Conservation (phyloP, 139 green algal species). For the Chlamydomonas asymmetrica region DNA sequence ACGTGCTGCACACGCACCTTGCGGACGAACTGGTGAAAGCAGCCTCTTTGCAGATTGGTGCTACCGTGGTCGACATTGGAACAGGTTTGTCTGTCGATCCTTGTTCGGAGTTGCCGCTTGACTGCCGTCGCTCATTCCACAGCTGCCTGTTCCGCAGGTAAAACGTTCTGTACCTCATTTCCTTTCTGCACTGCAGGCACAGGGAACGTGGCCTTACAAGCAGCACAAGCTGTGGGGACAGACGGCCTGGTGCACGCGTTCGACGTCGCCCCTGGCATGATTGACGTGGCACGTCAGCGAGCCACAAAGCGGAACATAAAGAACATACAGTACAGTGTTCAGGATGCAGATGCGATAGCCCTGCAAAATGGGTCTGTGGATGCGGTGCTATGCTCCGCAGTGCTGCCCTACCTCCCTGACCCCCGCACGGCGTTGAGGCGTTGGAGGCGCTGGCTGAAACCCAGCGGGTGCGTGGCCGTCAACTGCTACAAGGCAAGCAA, state of each 20-base stretch:
- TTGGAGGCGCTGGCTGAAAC: constrained; percentile 8
- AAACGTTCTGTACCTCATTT: too few relatives aligned
- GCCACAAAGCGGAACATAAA: neutral
- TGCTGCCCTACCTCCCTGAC: constrained; percentile 9
- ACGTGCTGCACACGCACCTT: too few relatives aligned
- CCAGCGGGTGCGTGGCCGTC: neutral
- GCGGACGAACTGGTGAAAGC: too few relatives aligned
- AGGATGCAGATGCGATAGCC: neutral
- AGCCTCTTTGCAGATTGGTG: too few relatives aligned
- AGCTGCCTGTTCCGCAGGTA: too few relatives aligned
- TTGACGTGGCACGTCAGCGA: neutral
- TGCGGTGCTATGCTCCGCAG: neutral
- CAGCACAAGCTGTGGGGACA: neutral
- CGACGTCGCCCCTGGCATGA: neutral
- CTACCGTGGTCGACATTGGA: too few relatives aligned
- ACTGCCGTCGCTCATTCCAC: too few relatives aligned
- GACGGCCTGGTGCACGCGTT: neutral
- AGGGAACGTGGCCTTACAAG: neutral
- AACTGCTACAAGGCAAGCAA: constrained; percentile 7
- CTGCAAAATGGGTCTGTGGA: neutral
- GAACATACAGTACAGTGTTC: neutral
- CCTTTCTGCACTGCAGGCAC: neutral
- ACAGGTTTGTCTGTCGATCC: too few relatives aligned
- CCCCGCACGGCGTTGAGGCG: neutral
- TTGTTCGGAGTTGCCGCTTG: too few relatives aligned